Evolutionary conservation across 1,284 basidiomycete genomes (phyloP).

Genomic region (Tilletia setariae): DNA sequence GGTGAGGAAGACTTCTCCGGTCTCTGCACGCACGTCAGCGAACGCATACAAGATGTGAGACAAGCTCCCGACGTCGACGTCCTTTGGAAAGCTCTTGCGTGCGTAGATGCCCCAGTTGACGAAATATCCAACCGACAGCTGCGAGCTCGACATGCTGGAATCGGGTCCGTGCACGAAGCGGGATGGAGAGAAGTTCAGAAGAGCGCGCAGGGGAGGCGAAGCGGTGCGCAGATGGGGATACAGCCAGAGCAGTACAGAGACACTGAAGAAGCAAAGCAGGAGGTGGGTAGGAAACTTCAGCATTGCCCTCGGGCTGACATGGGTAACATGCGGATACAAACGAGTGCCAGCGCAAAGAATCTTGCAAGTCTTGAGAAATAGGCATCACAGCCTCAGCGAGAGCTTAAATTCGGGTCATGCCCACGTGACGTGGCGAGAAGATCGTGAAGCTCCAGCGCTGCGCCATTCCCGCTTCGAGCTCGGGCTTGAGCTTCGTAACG

Average conservation of each 20-base stretch:
- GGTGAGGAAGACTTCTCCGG: conserved; percentile 63
- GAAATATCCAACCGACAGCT: conserved; percentile 31
- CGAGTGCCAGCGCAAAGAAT: too few relatives aligned
- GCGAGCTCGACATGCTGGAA: not conserved
- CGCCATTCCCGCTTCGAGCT: not conserved
- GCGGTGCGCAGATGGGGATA: too few relatives aligned
- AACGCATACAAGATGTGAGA: conserved; percentile 85
- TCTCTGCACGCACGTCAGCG: conserved; percentile 71
- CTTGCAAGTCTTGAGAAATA: too few relatives aligned
- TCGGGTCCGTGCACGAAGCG: not conserved
- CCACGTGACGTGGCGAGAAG: not conserved
- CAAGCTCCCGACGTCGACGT: conserved; percentile 67
- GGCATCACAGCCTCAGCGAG: too few relatives aligned
- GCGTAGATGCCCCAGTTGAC: conserved; percentile 84
- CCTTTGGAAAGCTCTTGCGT: conserved; percentile 69
- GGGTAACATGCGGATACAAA: too few relatives aligned
- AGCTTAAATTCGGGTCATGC: not conserved
- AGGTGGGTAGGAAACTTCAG: too few relatives aligned
- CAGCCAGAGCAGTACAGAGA: too few relatives aligned
- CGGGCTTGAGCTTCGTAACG: not conserved
- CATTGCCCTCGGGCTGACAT: too few relatives aligned
- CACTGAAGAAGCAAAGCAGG: too few relatives aligned
- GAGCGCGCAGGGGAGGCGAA: too few relatives aligned
- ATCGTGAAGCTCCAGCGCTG: not conserved
- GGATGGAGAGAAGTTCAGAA: not conserved